Evolutionary conservation across 306 rosid species (phyloP).

Genomic region (Albizia julibrissin): DNA sequence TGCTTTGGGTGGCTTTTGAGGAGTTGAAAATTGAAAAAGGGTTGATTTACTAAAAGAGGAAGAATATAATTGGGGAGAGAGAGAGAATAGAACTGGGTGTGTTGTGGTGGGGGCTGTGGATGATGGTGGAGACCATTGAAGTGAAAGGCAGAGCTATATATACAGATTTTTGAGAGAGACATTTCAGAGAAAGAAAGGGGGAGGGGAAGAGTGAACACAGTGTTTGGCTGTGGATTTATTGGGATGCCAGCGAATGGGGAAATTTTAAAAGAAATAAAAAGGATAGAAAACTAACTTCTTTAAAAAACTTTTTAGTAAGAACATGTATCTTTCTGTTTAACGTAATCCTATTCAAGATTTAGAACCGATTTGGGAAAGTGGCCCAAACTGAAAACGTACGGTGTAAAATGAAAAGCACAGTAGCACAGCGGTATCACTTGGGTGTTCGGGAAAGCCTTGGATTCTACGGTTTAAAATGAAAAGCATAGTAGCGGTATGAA

Average conservation of each 20-base stretch:
- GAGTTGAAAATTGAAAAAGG: background rate
- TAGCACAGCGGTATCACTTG: no score
- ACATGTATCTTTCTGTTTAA: no score
- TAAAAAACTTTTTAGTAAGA: no score
- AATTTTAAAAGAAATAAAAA: no score
- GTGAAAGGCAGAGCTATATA: background rate
- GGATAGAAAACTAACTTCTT: no score
- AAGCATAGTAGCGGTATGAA: no score
- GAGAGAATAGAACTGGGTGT: background rate
- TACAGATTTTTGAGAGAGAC: background rate
- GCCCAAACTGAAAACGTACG: no score
- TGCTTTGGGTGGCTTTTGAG: background rate
- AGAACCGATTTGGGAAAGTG: no score
- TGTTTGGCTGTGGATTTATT: background rate
- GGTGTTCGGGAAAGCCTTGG: no score
- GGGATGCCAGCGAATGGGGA: background rate
- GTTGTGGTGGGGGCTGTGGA: background rate
- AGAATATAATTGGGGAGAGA: background rate
- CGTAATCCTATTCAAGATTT: no score
- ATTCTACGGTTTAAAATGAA: no score
- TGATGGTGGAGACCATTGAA: background rate
- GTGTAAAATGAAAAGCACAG: no score
- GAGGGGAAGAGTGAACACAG: background rate
- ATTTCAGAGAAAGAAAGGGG: background rate
- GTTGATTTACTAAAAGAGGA: background rate